Evolutionary conservation across 495 filamentous ascomycete species (phyloP).

Genomic region (Immersiella caudata): DNA sequence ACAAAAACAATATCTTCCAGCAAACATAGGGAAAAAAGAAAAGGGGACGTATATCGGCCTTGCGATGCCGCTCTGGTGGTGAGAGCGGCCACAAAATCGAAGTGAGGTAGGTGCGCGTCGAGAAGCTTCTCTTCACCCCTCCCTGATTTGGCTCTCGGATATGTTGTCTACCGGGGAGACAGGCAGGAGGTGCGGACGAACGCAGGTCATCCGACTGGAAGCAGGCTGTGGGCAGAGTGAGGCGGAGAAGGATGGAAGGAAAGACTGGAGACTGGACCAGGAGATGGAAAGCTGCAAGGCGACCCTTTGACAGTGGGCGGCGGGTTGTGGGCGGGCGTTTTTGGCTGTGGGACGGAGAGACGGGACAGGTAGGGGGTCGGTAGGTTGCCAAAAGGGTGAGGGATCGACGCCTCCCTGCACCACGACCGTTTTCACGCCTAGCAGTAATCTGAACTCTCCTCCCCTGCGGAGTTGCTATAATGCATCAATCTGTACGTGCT

Average conservation of each 20-base stretch:
- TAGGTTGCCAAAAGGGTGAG: conserved; percentile 30
- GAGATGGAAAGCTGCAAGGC: background rate
- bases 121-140: background rate
- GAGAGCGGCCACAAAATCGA: background rate
- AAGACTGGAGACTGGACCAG: conserved; percentile 6
- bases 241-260: conserved; percentile 1
- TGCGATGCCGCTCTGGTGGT: background rate
- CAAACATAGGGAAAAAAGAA: background rate
- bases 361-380: conserved; percentile 22
- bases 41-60: background rate
- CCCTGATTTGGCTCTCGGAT: background rate
- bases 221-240: background rate
- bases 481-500: background rate
- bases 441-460: conserved; percentile 16
- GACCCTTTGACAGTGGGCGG: conserved; percentile 2
- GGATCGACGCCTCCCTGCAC: conserved; percentile 33
- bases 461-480: background rate
- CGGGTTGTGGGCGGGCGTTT: conserved; percentile 3
- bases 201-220: background rate
- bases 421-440: conserved; percentile 23
- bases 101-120: background rate
- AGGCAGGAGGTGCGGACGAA: background rate
- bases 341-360: background rate
- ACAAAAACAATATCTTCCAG: background rate
- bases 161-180: background rate